Evolutionary conservation across 106 monocot species (phyloP), one percentile per base, ranked within the genome.

Genomic region (Narthecium ossifragum): DNA sequence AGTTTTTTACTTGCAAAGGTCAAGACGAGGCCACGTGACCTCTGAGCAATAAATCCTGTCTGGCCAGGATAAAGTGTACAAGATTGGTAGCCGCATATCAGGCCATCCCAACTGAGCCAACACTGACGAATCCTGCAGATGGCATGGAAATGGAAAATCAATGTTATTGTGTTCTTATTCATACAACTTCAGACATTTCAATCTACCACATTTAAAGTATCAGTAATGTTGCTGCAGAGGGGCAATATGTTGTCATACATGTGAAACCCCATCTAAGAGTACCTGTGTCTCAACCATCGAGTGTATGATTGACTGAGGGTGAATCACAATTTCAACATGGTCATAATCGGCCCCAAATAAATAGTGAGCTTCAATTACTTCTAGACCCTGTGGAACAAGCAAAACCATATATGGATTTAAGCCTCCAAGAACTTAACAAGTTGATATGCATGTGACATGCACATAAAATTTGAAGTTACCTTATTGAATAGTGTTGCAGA

Each of bases 251-350:
- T n/a, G n/a, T n/a, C n/a, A n/a, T n/a, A n/a, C n/a, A n/a, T n/a
- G n/a, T n/a, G n/a, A n/a, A n/a, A n/a, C n/a, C n/a, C n/a, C n/a
- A n/a, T n/a, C n/a, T n/a, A n/a, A n/a, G n/a, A n/a, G n/a, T 14
- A 96, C 94, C 86, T 96, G 86, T 60, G 94, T 96, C 65, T 96
- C 94, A 34, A 96, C 49, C 94, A 96, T 96, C n/a, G 94, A 96
- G 66, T 96, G 94, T 70, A 96, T 96, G 62, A 96, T 90, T 6
- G 94, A 96, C 39, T 96, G 90, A 20, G 94, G 90, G 63, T 96
- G 94, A 57, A 96, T 90, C 36, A 90, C 77, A 54, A 96, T 96
- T 31, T 96, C 94, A 64, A 96, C 79, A 22, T 86, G 13, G 58
- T 96, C 90, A 61, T 96, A 96, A 15, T 83, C 86, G 52, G 86